Conservation (phyloP, 2,329 filamentous ascomycete species). For the Penicillium sp. region DNA sequence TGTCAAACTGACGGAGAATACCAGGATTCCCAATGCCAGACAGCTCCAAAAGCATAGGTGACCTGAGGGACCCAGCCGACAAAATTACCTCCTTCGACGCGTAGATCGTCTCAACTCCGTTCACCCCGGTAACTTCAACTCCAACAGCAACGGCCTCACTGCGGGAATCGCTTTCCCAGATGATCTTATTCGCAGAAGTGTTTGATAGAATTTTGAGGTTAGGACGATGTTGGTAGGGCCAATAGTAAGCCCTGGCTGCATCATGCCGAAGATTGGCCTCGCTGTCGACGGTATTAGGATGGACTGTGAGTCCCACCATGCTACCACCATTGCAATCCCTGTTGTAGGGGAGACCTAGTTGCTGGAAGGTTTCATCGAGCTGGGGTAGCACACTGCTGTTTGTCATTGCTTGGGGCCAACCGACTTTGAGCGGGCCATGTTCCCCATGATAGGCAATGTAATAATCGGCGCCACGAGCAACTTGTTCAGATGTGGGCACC, state of each 20-base stretch:
- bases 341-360: constrained; percentile 34
- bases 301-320: constrained; percentile 39
- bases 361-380: constrained; percentile 34
- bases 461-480: constrained; percentile 22
- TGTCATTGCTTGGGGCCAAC: constrained; percentile 20
- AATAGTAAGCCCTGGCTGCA: constrained; percentile 44
- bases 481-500: constrained; percentile 20
- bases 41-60: constrained; percentile 50
- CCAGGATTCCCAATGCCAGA: constrained; percentile 49
- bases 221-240: constrained; percentile 33
- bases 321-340: constrained; percentile 39
- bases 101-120: constrained; percentile 22
- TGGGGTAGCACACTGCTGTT: constrained; percentile 21
- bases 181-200: constrained; percentile 35
- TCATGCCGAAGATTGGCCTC: constrained; percentile 38
- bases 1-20: constrained; percentile 23
- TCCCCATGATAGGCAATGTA: constrained; percentile 24
- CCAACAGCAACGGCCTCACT: constrained; percentile 22
- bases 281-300: constrained; percentile 37
- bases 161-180: constrained; percentile 27
- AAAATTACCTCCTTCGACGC: constrained; percentile 49
- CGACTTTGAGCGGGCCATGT: constrained; percentile 26
- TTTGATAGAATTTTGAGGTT: constrained; percentile 41
- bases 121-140: constrained; percentile 22
- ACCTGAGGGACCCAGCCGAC: constrained; percentile 50